These are phyloP conservation scores for Penicillium sumatraense DNA, from an alignment of 2,329 filamentous ascomycete species.

Conservation along the genomic window DNA sequence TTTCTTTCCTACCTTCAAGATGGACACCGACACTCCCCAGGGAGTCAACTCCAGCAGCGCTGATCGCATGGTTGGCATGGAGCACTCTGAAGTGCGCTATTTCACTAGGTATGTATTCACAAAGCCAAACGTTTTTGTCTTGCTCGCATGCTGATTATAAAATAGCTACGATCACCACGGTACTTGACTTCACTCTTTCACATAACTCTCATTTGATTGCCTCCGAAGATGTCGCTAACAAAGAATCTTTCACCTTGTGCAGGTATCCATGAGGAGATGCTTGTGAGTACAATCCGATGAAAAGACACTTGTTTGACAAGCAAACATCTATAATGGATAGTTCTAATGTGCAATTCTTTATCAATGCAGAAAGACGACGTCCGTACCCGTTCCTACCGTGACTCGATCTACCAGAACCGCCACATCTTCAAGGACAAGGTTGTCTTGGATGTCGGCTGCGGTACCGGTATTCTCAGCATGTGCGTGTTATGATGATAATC, in stretches of 20 bases:
- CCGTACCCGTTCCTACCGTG: conserved; percentile 93
- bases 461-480: conserved; percentile 98
- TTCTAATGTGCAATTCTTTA: conserved; percentile 5
- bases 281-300: conserved; percentile 65
- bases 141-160: conserved; percentile 18
- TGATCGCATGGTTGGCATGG: conserved; percentile 64
- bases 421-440: conserved; percentile 92
- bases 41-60: conserved; percentile 46
- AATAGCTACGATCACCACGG: conserved; percentile 96
- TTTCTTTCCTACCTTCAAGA: conserved; percentile 26
- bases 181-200: conserved; percentile 52
- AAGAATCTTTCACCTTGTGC: conserved; percentile 37
- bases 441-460: conserved; percentile 96
- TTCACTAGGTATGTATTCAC: conserved; percentile 83
- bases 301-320: neutral
- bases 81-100: conserved; percentile 97
- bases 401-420: conserved; percentile 95
- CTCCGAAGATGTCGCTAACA: conserved; percentile 20
- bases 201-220: conserved; percentile 7
- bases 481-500: conserved; percentile 47
- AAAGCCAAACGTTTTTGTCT: neutral
- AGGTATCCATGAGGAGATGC: conserved; percentile 98
- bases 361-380: conserved; percentile 91
- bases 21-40: conserved; percentile 33
- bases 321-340: neutral